Base-by-base conservation (phyloP, 2,329 filamentous ascomycete genomes). In the Cercospora sp. region DNA sequence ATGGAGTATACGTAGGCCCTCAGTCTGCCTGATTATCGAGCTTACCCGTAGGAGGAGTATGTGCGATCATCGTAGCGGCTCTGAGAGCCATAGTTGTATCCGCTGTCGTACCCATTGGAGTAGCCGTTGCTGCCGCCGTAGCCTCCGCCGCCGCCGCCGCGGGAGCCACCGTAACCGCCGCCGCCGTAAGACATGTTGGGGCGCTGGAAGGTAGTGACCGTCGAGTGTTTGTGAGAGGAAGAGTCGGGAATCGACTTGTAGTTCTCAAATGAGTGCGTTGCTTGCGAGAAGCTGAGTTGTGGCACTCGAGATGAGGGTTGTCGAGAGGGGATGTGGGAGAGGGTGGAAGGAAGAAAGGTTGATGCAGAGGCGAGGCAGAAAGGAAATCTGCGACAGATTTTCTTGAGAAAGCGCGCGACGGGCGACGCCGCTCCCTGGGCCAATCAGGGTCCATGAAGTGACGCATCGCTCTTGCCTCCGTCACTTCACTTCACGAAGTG, bases 181-280 rank as follows among this genome's bases (percentile, higher is more conserved):
- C 88, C 85, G 77, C 88, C 86, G 87, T 92, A 91, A 82, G 90
- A 91, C 90, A 92, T 92, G 79, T 65, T 57, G 53, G 55, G 34
- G 37, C 51, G n/a, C 49, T 51, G 61, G 30, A 30, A 78, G 68
- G 68, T 68, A 69, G 69, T 66, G 70, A 72, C 70, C 70, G 67
- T 72, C 16, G 37, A 59, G 51, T 24, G 18, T 57, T 40, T 26
- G 16, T 53, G 51, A 64, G 32, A 12, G 61, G 34, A 53, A 40
- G 53, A 18, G 24, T 26, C 37, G 26, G 18, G n/a, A 37, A 37
- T 58, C n/a, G 13, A 65, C 21, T 16, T 59, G 51, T 37, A 37
- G 51, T 21, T 21, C 18, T 30, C 34, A 32, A 65, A 43, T 28
- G 34, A 65, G 51, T 58, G 62, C 62, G 62, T 65, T 26, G 62